Base-by-base conservation (phyloP, 2,329 filamentous ascomycete species). In the Chaetomiaceae sp. region DNA sequence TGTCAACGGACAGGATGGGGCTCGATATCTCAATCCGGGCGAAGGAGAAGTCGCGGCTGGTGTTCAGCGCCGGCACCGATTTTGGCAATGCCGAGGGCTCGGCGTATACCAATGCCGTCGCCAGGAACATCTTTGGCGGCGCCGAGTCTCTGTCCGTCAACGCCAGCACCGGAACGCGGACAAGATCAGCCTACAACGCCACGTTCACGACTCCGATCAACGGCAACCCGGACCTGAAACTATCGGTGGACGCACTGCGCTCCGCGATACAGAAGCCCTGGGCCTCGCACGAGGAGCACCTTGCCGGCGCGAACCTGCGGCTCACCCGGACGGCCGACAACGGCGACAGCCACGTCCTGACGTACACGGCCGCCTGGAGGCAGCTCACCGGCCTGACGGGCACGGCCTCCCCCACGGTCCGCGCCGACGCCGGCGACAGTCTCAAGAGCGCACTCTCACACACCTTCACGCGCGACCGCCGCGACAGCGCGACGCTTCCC, bases 61-160 rank as follows among this genome's bases (percentile, higher is more conserved):
- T 89, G 49, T 78, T 97, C 60, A 95, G 95, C 71, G 95, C 90
- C 0, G 93, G 93, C 49, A 97, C 93, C 8, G 91, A 97, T 62
- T 76, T 95, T 37, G 93, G 93, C 52, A 95, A 94, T 61, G 83
- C 88, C 18, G 93, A 98, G 67, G 93, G 91, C 29, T 95, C 90
- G 7, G 91, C 90, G 4, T 97, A 95, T 62, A 84, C 87, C 55
- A 91, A 93, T 56, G 76, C 89, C 36, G 75, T 91, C 42, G 83
- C 89, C 73, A 83, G 93, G 56, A 98, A 98, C 67, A 77, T 98
- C 49, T 88, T 98, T 63, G 93, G 93, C 42, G 93, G 93, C 32
- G 93, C 90, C 19, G 93, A 98, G 70, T 86, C 85, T 47, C 70
- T 98, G 52, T 88, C 87, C 42, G 71, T 95, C 49, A 91, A 95